Evolutionary conservation across 2,329 filamentous ascomycete genomes (phyloP).

Genomic region (Ascochyta lentis): DNA sequence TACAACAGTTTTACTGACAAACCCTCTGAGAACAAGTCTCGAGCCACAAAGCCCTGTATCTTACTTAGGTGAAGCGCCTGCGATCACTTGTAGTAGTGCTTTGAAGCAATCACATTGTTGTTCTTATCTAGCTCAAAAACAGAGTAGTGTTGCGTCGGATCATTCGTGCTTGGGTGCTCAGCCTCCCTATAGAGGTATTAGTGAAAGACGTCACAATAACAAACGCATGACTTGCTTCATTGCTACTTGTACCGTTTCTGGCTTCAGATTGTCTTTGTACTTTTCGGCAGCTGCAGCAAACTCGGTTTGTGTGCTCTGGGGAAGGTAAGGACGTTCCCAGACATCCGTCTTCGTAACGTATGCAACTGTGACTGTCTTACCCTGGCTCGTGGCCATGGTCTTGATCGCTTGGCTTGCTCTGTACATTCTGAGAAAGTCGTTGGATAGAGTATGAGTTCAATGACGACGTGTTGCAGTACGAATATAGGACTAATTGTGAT

Average conservation of each 20-base stretch:
- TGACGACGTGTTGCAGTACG: neutral
- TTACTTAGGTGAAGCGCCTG: neutral
- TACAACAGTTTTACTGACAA: neutral
- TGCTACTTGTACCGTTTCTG: conserved; percentile 2
- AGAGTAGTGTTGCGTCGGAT: conserved; percentile 2
- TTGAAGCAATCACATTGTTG: conserved; percentile 3
- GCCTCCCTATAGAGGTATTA: conserved; percentile 1
- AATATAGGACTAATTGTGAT: neutral
- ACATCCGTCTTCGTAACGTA: conserved; percentile 6
- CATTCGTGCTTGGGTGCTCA: conserved; percentile 4
- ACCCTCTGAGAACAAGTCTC: neutral
- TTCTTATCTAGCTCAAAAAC: conserved; percentile 3
- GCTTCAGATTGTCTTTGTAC: conserved; percentile 9
- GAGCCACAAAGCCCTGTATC: neutral
- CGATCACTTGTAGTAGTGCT: conserved; percentile 9
- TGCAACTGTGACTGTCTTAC: neutral
- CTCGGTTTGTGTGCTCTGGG: neutral
- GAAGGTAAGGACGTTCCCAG: neutral
- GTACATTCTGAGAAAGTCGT: neutral
- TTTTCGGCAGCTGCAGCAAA: conserved; percentile 5
- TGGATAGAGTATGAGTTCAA: neutral
- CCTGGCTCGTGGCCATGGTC: neutral
- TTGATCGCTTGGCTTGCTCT: conserved; percentile 3
- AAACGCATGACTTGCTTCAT: neutral
- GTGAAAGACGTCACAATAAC: neutral